Percentiles rank a stretch among this genome's conserved stretches.
Conservation (phyloP, 192 early-diverging fungal genomes). For the Coemansia sp. region DNA sequence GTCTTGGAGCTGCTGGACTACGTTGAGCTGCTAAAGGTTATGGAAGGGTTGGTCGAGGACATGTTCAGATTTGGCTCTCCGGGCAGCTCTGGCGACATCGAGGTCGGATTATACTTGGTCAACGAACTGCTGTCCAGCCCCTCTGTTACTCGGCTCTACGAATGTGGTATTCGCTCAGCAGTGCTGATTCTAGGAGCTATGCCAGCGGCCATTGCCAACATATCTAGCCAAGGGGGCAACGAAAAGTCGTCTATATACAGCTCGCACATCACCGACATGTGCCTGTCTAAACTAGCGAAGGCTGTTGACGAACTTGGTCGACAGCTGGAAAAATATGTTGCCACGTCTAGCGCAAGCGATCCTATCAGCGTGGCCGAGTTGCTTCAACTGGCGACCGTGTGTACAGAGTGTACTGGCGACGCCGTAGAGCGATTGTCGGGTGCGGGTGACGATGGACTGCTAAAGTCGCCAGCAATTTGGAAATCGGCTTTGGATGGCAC, state of each 20-base stretch:
- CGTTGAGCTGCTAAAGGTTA: slow-evolving; percentile 15
- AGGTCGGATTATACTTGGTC: slow-evolving; percentile 16
- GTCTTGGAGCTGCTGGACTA: neutral
- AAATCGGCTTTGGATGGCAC: slow-evolving; percentile 33
- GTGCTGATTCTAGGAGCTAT: slow-evolving; percentile 17
- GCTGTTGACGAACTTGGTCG: slow-evolving; percentile 19
- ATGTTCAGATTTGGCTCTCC: neutral
- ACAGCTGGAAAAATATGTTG: slow-evolving; percentile 1
- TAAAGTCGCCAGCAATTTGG: slow-evolving; percentile 36
- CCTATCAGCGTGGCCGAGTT: neutral
- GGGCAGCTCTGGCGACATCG: neutral
- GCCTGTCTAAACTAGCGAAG: slow-evolving; percentile 17
- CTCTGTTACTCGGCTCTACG: slow-evolving; percentile 11
- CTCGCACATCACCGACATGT: slow-evolving; percentile 30
- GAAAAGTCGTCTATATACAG: slow-evolving; percentile 4
- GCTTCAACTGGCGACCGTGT: slow-evolving; percentile 6
- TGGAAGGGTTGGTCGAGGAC: slow-evolving; percentile 13
- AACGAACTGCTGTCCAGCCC: slow-evolving; percentile 12
- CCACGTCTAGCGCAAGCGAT: neutral
- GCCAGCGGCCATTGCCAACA: slow-evolving; percentile 20
- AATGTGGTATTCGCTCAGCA: slow-evolving; percentile 16
- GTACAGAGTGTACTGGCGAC: slow-evolving; percentile 4
- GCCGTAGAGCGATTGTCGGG: slow-evolving; percentile 20
- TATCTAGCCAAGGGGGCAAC: slow-evolving; percentile 29
- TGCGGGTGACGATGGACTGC: slow-evolving; percentile 17